Conservation (phyloP, 129 eudicot genomes). For the Escallonia rubra region DNA sequence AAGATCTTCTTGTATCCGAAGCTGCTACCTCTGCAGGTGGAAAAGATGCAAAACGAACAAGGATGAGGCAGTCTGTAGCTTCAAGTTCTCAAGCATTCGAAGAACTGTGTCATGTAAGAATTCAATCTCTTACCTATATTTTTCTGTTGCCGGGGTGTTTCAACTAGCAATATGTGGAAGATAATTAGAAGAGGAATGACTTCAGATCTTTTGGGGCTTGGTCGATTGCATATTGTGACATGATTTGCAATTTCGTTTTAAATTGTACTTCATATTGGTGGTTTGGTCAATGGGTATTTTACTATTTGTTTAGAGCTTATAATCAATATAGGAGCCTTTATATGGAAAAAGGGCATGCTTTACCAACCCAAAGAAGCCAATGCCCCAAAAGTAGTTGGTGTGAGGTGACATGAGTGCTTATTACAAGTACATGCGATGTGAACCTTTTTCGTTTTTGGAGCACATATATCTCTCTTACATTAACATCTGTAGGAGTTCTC, state of each 20-base stretch:
- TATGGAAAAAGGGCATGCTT: neutral
- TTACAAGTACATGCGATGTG: no score
- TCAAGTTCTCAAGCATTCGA: constrained; percentile 43
- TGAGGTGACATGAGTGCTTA: no score
- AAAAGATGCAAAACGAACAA: constrained; percentile 34
- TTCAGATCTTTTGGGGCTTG: neutral
- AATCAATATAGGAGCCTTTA: neutral
- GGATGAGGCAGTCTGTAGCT: constrained; percentile 39
- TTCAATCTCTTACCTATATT: neutral
- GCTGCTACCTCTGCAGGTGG: constrained; percentile 11
- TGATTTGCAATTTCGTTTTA: neutral
- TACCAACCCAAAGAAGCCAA: no score
- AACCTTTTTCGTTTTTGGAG: no score
- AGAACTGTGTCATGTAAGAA: constrained; percentile 58
- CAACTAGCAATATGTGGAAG: neutral
- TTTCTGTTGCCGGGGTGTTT: neutral
- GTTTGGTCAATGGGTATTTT: neutral
- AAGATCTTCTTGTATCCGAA: constrained; percentile 48
- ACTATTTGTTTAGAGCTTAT: no score
- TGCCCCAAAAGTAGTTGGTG: no score
- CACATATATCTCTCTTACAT: no score
- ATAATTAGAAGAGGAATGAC: neutral
- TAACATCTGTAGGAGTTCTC: no score
- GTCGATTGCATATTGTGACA: neutral
- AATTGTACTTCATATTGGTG: neutral